Base-by-base conservation (phyloP, 1,284 basidiomycete species). In the Gymnopus androsaceus region DNA sequence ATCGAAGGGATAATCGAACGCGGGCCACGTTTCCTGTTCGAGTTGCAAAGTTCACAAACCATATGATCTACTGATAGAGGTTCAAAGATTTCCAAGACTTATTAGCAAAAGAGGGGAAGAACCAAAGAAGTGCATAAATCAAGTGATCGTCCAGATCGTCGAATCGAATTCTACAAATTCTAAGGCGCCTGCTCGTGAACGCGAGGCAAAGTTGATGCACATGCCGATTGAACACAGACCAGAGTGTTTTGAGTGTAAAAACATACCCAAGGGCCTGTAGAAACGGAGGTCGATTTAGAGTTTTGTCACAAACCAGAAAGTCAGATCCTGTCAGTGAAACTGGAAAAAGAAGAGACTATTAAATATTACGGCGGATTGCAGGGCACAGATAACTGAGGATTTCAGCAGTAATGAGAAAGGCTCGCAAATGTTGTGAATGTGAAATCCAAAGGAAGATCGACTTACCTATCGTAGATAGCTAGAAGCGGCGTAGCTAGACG, bases 211-310 rank as follows among this genome's bases (percentile, higher is more conserved):
- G 38, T 40, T 47, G 38, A 45, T 34, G 33, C 52, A 42, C 23
- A 31, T 45, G 56, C 25, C 54, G 51, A 30, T 48, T 45, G 19
- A 42, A 33, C 17, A 41, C 45, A 50, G 41, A 34, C 33, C 53
- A 53, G 57, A 51, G 53, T 42, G 42, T 58, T 54, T 51, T 51
- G 23, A 54, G 46, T 54, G n/a, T n/a, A n/a, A n/a, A n/a, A n/a
- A n/a, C n/a, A n/a, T n/a, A n/a, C n/a, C n/a, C n/a, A n/a, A n/a
- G n/a, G n/a, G n/a, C n/a, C n/a, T n/a, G n/a, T n/a, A n/a, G n/a
- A n/a, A n/a, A n/a, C n/a, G n/a, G n/a, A n/a, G n/a, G n/a, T n/a
- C n/a, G n/a, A n/a, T n/a, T n/a, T n/a, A n/a, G n/a, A n/a, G n/a
- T n/a, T n/a, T n/a, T n/a, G n/a, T n/a, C n/a, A n/a, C n/a, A n/a